Percentiles rank a stretch among this genome's conserved stretches.
These are phyloP conservation scores for Halophytophthora polymorphica DNA, from an alignment of 352 stramenopile species.

Conservation along the genomic window DNA sequence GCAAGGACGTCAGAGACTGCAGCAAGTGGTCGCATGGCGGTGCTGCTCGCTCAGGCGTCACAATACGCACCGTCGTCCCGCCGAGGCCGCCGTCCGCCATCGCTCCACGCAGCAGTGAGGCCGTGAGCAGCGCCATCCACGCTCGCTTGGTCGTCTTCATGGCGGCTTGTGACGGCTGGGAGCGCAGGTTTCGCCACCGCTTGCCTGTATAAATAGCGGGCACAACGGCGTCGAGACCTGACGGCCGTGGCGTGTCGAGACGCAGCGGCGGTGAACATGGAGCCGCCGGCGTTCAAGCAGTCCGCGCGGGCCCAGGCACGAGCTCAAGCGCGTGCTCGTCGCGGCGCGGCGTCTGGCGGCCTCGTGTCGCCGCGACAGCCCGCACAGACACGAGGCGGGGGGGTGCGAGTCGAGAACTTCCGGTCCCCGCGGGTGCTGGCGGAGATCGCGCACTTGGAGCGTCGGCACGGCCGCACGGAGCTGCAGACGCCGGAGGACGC, in stretches of 20 bases:
- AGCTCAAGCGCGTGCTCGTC: conserved; percentile 12
- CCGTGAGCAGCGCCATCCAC: neutral
- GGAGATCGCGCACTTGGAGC: conserved; percentile 32
- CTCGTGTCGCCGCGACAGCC: conserved; percentile 1
- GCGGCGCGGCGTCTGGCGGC: conserved; percentile 6
- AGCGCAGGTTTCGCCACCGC: neutral
- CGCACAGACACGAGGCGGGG: conserved; percentile 1
- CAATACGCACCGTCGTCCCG: conserved; percentile 20
- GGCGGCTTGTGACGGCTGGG: no score
- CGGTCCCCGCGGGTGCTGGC: conserved; percentile 28
- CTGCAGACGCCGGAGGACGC: conserved; percentile 29
- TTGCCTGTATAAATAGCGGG: no score
- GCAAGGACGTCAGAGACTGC: no score
- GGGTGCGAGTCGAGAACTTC: conserved; percentile 19
- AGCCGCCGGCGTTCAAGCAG: conserved; percentile 27
- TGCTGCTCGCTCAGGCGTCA: neutral
- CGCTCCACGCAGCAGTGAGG: neutral
- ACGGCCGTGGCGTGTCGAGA: neutral
- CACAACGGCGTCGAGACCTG: no score
- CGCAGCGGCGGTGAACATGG: conserved; percentile 3
- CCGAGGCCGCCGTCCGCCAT: conserved; percentile 21
- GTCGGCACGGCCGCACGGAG: conserved; percentile 3
- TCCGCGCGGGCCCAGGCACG: conserved; percentile 21
- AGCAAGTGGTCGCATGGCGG: no score
- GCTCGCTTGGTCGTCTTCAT: no score